Conservation (phyloP, 2,329 filamentous ascomycete genomes). For the Sarocladium oryzae region DNA sequence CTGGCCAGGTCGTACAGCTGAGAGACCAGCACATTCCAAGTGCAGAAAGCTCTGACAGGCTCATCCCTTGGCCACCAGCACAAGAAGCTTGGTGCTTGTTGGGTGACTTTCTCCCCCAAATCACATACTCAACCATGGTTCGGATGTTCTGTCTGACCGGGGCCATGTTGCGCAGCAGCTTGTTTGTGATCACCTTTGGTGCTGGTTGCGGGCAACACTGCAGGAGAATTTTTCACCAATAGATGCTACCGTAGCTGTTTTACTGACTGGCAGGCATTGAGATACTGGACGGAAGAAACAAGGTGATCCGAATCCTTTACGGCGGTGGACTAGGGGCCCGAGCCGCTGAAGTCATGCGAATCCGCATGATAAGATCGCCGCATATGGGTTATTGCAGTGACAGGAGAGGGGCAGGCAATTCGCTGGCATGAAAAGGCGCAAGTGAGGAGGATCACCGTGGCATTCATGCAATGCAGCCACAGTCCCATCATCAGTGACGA, state of each 20-base stretch:
- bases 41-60: background rate
- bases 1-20: too few relatives aligned
- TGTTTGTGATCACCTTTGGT: background rate
- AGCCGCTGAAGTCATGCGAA: background rate
- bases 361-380: slow-evolving; percentile 8
- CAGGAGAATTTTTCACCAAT: slow-evolving; percentile 8
- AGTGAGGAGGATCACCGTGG: background rate
- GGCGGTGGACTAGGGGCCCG: background rate
- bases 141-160: background rate
- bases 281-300: background rate
- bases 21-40: too few relatives aligned
- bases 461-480: slow-evolving; percentile 8
- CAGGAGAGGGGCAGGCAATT: background rate
- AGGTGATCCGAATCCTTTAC: background rate
- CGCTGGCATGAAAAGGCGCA: slow-evolving; percentile 8
- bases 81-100: background rate
- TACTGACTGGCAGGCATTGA: background rate
- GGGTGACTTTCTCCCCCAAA: background rate
- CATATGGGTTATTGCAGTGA: background rate
- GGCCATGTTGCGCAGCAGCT: background rate
- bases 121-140: background rate
- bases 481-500: background rate
- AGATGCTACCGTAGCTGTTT: background rate
- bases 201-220: background rate
- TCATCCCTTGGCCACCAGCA: background rate